phyloP scores from a whole-genome alignment of 768 basidiomycete species.

The Suillus subluteus region DNA sequence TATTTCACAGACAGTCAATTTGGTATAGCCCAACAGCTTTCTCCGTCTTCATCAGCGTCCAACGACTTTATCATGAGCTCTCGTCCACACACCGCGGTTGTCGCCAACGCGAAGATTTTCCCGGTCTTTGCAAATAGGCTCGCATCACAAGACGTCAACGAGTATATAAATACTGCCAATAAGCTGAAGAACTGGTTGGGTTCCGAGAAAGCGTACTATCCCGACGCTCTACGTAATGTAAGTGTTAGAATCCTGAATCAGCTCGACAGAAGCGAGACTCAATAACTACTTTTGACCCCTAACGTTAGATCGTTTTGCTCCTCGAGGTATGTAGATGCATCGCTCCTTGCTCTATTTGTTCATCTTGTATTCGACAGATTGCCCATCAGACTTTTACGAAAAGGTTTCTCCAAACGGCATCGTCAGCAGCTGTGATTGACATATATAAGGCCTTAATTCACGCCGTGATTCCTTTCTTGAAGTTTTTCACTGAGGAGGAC shows the following conservation, averaged over 20 bases:
- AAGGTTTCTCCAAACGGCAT: slow-evolving; percentile 13
- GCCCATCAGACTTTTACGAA: slow-evolving; percentile 23
- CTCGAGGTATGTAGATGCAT: slow-evolving; percentile 43
- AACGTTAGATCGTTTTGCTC: slow-evolving; percentile 52
- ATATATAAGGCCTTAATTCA: slow-evolving; percentile 18
- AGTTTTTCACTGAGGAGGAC: slow-evolving; percentile 24
- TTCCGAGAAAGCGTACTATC: slow-evolving; percentile 56
- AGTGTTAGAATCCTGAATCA: slow-evolving; percentile 18
- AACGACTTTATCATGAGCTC: background rate
- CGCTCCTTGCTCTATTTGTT: slow-evolving; percentile 31
- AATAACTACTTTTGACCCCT: slow-evolving; percentile 11
- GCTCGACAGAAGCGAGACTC: background rate
- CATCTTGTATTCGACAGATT: slow-evolving; percentile 26
- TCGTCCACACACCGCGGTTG: slow-evolving; percentile 27
- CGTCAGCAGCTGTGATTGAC: slow-evolving; percentile 9
- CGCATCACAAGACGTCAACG: slow-evolving; percentile 28
- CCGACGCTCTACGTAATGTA: slow-evolving; percentile 51
- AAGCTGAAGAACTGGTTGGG: slow-evolving; percentile 51
- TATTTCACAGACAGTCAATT: no score
- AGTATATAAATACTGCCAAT: slow-evolving; percentile 26
- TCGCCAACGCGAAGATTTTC: slow-evolving; percentile 42
- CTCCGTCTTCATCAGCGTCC: background rate
- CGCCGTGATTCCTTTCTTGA: slow-evolving; percentile 24
- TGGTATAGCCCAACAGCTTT: background rate
- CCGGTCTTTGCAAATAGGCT: slow-evolving; percentile 38